phyloP scores from a whole-genome alignment of 768 basidiomycete species.

The Calocybe indica region DNA sequence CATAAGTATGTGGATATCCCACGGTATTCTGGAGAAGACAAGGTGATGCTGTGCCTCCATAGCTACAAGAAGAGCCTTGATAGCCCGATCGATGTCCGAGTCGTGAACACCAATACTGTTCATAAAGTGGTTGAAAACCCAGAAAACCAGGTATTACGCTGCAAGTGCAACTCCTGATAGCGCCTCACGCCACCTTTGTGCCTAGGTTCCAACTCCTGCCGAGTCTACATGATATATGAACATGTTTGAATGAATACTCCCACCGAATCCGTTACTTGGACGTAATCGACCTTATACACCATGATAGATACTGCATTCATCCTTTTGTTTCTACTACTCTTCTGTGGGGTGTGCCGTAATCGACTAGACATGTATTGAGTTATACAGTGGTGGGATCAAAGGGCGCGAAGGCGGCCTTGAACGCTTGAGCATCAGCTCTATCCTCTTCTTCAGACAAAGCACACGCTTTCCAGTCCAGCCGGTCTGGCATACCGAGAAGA shows the following conservation, averaged over 20 bases:
- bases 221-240: no score
- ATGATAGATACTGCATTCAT: no score
- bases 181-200: no score
- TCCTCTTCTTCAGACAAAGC: conserved; percentile 81
- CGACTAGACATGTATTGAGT: no score
- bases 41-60: neutral
- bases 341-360: no score
- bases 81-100: conserved; percentile 8
- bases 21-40: neutral
- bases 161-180: no score
- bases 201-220: no score
- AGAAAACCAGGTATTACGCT: no score
- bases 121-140: conserved; percentile 8
- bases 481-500: conserved; percentile 68
- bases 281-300: no score
- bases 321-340: no score
- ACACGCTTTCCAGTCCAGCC: conserved; percentile 92
- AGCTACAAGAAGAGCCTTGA: conserved; percentile 27
- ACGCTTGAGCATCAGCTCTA: conserved; percentile 71
- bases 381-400: conserved; percentile 48
- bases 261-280: no score
- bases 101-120: conserved; percentile 11
- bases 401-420: conserved; percentile 76
- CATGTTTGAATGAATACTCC: no score
- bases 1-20: conserved; percentile 40